Evolutionary conservation across 78 protist genomes (phyloP), one percentile per base, ranked within the genome.

Genomic region (Dictyostelium firmibasis): DNA sequence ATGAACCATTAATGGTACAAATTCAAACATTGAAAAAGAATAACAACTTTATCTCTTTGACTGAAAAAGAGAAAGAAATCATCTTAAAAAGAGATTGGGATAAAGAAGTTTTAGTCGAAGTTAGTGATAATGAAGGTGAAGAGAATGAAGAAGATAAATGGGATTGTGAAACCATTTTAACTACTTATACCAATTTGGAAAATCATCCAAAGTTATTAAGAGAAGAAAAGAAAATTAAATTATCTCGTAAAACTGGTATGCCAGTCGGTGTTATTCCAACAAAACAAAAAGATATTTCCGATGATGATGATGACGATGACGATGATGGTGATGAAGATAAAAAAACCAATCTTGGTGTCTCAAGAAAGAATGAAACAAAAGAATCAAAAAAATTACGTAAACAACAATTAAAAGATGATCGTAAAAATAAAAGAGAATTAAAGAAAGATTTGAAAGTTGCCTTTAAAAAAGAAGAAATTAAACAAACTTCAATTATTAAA

Each of bases 101-200:
- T n/a, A 76, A 62, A 8, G 87, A 69, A 18, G 88, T 50, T 25
- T 50, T 81, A 10, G 85, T 50, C 3, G 67, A 38, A 23, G 86
- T 57, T 29, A 79, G 82, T 18, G 89, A 75, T 16, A 8, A 35
- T 50, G 84, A 84, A 50, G 85, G 25, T 82, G 91, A 92, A 44
- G 88, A 62, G 23, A 82, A 96, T 41, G 94, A 96, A 60, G n/a
- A 79, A 11, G 87, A 91, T 8, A 57, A 77, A 47, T 92, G 96
- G 96, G 97, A 96, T 81, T 83, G 92, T 44, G 96, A 96, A 60
- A 86, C 97, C 70, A 93, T 96, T 33, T 35, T 93, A 20, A 82
- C 95, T 3, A 96, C 97, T 64, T 96, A 93, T 72, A 47, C 97
- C 20, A 94, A 94, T 76, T 47, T 96, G 2, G 81, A 96, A 23